Percentiles rank a stretch among this genome's conserved stretches.
phyloP scores from a whole-genome alignment of 1,139 yeast species.

The Yamadazyma siamensis region DNA sequence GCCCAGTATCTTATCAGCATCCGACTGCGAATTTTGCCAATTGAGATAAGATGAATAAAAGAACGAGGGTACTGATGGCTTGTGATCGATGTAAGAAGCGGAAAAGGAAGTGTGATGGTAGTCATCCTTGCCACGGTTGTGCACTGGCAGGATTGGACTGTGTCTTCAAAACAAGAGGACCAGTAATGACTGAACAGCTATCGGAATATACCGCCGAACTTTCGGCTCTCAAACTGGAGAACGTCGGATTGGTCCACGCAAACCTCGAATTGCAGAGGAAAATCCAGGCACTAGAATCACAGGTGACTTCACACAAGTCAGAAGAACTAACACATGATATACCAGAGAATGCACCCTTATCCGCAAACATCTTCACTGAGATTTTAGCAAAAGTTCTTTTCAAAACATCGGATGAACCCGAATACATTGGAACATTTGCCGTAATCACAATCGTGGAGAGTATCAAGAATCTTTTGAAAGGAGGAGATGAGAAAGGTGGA shows the following conservation, averaged over 20 bases:
- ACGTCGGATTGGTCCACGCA: neutral
- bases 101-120: conserved; percentile 13
- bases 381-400: conserved; percentile 11
- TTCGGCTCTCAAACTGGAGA: neutral
- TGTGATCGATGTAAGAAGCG: conserved; percentile 11
- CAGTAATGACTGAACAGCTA: neutral
- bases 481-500: conserved; percentile 3
- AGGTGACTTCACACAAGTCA: no score
- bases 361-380: conserved; percentile 9
- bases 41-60: conserved; percentile 1
- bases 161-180: conserved; percentile 1
- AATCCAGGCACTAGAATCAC: neutral
- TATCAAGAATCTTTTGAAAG: conserved; percentile 10
- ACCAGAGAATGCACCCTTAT: conserved; percentile 1
- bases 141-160: conserved; percentile 4
- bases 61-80: conserved; percentile 6
- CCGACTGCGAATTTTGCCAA: no score
- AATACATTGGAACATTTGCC: conserved; percentile 15
- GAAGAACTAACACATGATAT: no score
- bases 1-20: no score
- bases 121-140: conserved; percentile 9
- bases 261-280: neutral
- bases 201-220: neutral
- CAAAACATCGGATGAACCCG: conserved; percentile 9
- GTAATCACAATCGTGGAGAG: conserved; percentile 14